phyloP scores from a whole-genome alignment of 371 early-diverging fungal species.

The Apophysomyces ossiformis region DNA sequence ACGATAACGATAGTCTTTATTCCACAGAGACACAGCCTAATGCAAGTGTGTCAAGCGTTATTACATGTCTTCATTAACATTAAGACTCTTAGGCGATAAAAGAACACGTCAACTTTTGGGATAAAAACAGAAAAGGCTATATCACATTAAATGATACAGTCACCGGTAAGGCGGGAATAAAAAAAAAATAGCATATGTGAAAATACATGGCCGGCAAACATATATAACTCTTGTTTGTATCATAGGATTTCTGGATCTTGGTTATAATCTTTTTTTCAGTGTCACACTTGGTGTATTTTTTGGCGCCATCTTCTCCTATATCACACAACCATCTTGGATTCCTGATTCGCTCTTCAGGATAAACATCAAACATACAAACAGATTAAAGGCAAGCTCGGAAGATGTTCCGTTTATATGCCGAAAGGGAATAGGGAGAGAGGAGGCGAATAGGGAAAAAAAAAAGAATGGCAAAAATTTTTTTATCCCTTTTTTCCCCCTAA shows the following conservation, averaged over 20 bases:
- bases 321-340: conserved; percentile 29
- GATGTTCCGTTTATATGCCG: conserved; percentile 5
- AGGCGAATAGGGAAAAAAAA: neutral
- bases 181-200: conserved; percentile 7
- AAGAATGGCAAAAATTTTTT: neutral
- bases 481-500: neutral
- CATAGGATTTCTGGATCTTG: conserved; percentile 27
- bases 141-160: conserved; percentile 26
- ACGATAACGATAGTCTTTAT: too few relatives aligned
- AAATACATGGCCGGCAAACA: too few relatives aligned
- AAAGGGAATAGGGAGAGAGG: neutral
- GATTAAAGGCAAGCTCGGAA: conserved; percentile 20
- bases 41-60: neutral
- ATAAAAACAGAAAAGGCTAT: conserved; percentile 29
- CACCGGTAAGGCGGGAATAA: conserved; percentile 17
- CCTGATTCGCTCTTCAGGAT: conserved; percentile 27
- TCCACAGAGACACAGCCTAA: too few relatives aligned
- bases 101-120: conserved; percentile 28
- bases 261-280: conserved; percentile 25
- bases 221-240: neutral
- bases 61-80: neutral
- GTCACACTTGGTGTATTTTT: conserved; percentile 28
- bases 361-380: conserved; percentile 10
- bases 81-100: conserved; percentile 13
- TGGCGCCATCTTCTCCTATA: conserved; percentile 23